These are phyloP conservation scores for Colletotrichum phormii DNA, from an alignment of 2,329 filamentous ascomycete species.

Conservation along the genomic window DNA sequence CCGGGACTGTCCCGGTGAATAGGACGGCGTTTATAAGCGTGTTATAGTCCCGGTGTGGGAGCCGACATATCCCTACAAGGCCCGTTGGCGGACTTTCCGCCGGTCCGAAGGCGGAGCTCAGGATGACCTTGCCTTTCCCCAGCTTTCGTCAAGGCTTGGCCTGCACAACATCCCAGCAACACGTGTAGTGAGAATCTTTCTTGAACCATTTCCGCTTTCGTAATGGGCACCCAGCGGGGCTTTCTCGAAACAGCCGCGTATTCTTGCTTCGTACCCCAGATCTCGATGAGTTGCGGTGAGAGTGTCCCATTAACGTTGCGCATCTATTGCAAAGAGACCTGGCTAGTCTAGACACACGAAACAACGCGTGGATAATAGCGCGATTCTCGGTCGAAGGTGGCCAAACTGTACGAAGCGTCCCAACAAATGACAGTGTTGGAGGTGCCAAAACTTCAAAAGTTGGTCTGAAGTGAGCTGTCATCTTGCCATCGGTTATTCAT, in stretches of 20 bases:
- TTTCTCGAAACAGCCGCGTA: constrained; percentile 19
- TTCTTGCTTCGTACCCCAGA: constrained; percentile 6
- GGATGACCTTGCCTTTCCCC: constrained; percentile 20
- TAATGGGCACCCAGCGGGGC: neutral
- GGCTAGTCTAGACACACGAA: constrained; percentile 26
- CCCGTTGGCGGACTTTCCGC: constrained; percentile 6
- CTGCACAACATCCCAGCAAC: constrained; percentile 7
- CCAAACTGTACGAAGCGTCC: constrained; percentile 4
- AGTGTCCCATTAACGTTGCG: constrained; percentile 18
- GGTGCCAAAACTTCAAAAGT: neutral
- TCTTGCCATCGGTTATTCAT: constrained; percentile 12
- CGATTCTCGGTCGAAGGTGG: neutral
- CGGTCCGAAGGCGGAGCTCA: constrained; percentile 4
- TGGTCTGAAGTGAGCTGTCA: constrained; percentile 14
- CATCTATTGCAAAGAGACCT: constrained; percentile 5
- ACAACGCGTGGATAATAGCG: constrained; percentile 19
- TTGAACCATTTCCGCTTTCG: constrained; percentile 10
- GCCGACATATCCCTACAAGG: constrained; percentile 3
- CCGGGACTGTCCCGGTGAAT: constrained; percentile 21
- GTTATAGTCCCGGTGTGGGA: constrained; percentile 9
- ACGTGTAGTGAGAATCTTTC: constrained; percentile 5
- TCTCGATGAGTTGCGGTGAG: constrained; percentile 21
- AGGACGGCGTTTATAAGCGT: constrained; percentile 1
- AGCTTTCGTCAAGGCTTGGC: constrained; percentile 12
- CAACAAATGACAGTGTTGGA: constrained; percentile 5